Base-by-base conservation (phyloP, 2,329 filamentous ascomycete genomes). In the Alternaria sp. region DNA sequence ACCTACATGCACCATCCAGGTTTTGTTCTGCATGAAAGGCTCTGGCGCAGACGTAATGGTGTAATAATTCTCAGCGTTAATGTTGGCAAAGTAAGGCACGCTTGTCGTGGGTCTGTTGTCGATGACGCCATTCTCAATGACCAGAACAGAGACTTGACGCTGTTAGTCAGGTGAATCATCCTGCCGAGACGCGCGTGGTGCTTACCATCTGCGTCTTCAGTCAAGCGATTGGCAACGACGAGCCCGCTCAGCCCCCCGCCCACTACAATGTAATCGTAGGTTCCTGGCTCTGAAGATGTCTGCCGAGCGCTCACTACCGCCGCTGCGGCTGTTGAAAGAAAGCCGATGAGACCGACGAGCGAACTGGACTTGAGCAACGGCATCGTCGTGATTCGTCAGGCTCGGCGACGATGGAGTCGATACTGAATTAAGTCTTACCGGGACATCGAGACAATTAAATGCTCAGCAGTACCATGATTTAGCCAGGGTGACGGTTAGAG, bases 191-290 rank as follows among this genome's bases (percentile, higher is more conserved):
- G 21, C 5, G 28, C 12, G 5, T 32, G 6, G 26, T 17, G 15
- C 17, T 30, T 19, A 57, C 43, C 19, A 17, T 25, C 23, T n/a
- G 17, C 17, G 13, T 57, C 30, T 26, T 72, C 67, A 4, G 59
- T 66, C 45, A 75, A 53, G 3, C 71, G 61, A 19, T 67, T 69
- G 3, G 70, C 69, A 12, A 73, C 64, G 4, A 70, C 64, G 6
- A 71, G 43, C 1, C 73, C 73, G 8, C 57, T 69, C 2, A 65
- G 52, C 3, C 69, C 73, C 3, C 67, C 73, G 3, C 70, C 70
- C 11, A 74, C 64, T 19, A 75, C 57, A 13, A 74, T 46, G 32
- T 68, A 73, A 30, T 73, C 71, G 46, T 70, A 71, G 3, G 23
- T 44, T 10, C 21, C 3, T 28, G 25, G 4, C 23, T 2, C 28